Conservation (phyloP, 2,329 filamentous ascomycete species). For the Nemania diffusa region DNA sequence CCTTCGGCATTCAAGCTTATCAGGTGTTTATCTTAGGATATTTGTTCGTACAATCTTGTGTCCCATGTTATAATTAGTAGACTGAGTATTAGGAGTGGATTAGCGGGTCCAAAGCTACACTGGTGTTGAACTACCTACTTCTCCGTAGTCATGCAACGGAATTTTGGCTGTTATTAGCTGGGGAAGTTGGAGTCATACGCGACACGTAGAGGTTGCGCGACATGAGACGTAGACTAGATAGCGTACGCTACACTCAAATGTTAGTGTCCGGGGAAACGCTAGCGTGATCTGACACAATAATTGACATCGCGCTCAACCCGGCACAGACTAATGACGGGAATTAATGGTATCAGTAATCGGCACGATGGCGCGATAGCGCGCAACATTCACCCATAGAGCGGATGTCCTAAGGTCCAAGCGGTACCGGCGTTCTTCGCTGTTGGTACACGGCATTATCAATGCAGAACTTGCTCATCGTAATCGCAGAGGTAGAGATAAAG, state of each 20-base stretch:
- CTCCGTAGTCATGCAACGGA: slow-evolving; percentile 1
- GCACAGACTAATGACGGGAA: slow-evolving; percentile 24
- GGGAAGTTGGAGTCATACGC: slow-evolving; percentile 20
- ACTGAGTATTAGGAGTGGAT: not conserved
- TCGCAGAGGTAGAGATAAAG: slow-evolving; percentile 24
- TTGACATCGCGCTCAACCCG: slow-evolving; percentile 15
- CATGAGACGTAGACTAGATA: not conserved
- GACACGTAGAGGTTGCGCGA: slow-evolving; percentile 18
- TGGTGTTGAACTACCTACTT: slow-evolving; percentile 9
- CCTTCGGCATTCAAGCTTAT: slow-evolving; percentile 6
- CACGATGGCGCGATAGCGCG: slow-evolving; percentile 36
- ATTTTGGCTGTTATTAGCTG: slow-evolving; percentile 19
- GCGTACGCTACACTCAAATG: not conserved
- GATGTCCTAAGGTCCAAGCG: slow-evolving; percentile 31
- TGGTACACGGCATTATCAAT: slow-evolving; percentile 39
- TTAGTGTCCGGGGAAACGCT: slow-evolving; percentile 25
- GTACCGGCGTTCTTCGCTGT: slow-evolving; percentile 31
- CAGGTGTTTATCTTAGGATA: slow-evolving; percentile 8
- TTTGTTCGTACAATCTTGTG: not conserved
- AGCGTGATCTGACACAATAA: slow-evolving; percentile 20
- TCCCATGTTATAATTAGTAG: slow-evolving; percentile 3
- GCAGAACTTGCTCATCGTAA: slow-evolving; percentile 31
- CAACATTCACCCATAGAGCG: slow-evolving; percentile 21
- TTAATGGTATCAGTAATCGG: slow-evolving; percentile 37
- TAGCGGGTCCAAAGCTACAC: slow-evolving; percentile 25